phyloP scores from a whole-genome alignment of 2,329 filamentous ascomycete species.

The Polytolypa hystricis region DNA sequence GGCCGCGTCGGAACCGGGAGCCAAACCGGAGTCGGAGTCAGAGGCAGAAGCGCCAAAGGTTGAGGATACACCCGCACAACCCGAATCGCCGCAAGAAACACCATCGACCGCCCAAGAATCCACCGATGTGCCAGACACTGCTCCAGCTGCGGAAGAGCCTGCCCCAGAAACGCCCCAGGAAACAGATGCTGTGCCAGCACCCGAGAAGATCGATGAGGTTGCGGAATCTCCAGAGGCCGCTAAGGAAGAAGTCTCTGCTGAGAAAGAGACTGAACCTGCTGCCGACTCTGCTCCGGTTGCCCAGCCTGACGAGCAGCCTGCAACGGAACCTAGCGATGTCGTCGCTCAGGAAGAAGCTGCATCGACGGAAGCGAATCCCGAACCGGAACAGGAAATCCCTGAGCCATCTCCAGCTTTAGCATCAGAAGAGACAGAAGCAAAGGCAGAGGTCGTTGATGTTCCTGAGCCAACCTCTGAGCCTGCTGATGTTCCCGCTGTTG shows the following conservation, averaged over 20 bases:
- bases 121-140: too few species aligned
- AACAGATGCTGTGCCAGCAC: conserved; percentile 5
- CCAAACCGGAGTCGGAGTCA: conserved; percentile 5
- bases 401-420: not conserved
- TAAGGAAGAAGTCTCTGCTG: conserved; percentile 6
- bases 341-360: too few species aligned
- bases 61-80: too few species aligned
- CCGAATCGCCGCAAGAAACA: too few species aligned
- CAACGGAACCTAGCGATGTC: not conserved
- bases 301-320: not conserved
- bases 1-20: conserved; percentile 8
- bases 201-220: conserved; percentile 1
- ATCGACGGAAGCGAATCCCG: not conserved
- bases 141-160: too few species aligned
- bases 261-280: conserved; percentile 3
- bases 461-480: not conserved
- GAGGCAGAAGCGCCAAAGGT: too few species aligned
- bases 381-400: not conserved
- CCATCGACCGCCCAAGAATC: conserved; percentile 9
- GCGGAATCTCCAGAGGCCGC: not conserved
- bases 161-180: too few species aligned
- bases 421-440: not conserved
- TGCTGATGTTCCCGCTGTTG: conserved; percentile 6
- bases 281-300: too few species aligned
- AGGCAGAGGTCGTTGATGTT: not conserved